Evolutionary conservation across 768 basidiomycete genomes (phyloP), one percentile per base, ranked within the genome.

Genomic region (Nidula microcarpa): DNA sequence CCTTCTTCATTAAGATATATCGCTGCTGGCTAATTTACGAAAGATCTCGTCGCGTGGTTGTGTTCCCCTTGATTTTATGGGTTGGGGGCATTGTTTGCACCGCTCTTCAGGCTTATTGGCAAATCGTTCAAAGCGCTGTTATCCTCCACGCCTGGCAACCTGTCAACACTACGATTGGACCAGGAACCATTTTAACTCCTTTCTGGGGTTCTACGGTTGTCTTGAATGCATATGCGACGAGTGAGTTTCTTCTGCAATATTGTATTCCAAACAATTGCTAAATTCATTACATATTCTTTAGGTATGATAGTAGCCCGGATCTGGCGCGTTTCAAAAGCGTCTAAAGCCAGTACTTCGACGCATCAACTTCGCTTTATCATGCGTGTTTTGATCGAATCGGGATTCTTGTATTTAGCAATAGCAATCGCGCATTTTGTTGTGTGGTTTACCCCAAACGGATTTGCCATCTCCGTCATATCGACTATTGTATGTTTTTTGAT

Each of bases 21-120:
- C 53, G 56, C n/a, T 51, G 56, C 32, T 51, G 44, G 53, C n/a
- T 43, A 14, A 47, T 54, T 11, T 51, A 30, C 30, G 47, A 50
- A 33, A 48, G 35, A 36, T 35, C 9, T 9, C 17, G 48, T 35
- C 43, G 35, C 43, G 32, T 50, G 6, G 33, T 49, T 6, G n/a
- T 53, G 43, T 43, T 57, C 37, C 53, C 53, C 10, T 10, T 43
- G 9, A 3, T 54, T 33, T 49, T 54, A 17, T 57, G 53, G 53
- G 32, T 41, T 9, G 44, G 39, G 7, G 45, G 45, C 1, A 14
- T 37, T 13, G 41, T 43, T 11, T 32, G n/a, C 11, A 47, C 45
- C 11, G 23, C 13, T 13, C 45, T 47, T 47, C 45, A 47, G 23
- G 45, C 45, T 14, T 47, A 47, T 32, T 14, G 13, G 45, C 45